These are phyloP conservation scores for Pseudoscleropodium purum DNA, from an alignment of 225 moss, liverwort and hornwort genomes.

Conservation along the genomic window DNA sequence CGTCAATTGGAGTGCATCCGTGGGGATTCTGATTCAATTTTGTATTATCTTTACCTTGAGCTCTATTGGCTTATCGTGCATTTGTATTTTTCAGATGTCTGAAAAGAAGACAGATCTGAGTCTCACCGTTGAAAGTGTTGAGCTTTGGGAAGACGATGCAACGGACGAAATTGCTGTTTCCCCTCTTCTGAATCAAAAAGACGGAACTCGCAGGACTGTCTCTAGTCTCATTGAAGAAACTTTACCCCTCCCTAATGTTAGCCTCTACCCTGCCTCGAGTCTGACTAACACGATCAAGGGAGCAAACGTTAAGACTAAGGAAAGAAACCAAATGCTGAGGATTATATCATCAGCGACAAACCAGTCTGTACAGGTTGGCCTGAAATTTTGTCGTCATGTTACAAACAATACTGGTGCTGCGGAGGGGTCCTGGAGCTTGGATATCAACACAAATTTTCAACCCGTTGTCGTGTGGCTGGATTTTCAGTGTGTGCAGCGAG, in stretches of 20 bases:
- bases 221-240: constrained; percentile 53
- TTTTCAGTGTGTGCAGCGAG: constrained; percentile 60
- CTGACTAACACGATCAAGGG: not conserved
- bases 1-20: not conserved
- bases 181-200: not conserved
- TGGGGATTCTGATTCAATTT: not conserved
- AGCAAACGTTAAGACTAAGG: not conserved
- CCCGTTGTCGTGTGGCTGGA: constrained; percentile 72
- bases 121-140: constrained; percentile 54
- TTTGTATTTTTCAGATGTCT: constrained; percentile 51
- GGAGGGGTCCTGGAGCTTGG: constrained; percentile 27
- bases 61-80: not conserved
- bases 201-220: constrained; percentile 20
- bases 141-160: constrained; percentile 48
- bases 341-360: constrained; percentile 37
- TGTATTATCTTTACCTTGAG: not conserved
- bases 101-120: constrained; percentile 61
- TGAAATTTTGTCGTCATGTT: constrained; percentile 27
- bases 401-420: constrained; percentile 5
- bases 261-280: constrained; percentile 26
- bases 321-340: constrained; percentile 52
- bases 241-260: constrained; percentile 50
- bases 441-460: constrained; percentile 52
- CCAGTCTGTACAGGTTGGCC: constrained; percentile 37
- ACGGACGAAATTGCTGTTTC: not conserved